Conservation (phyloP, 306 rosid genomes). For the Corylus avellana region DNA sequence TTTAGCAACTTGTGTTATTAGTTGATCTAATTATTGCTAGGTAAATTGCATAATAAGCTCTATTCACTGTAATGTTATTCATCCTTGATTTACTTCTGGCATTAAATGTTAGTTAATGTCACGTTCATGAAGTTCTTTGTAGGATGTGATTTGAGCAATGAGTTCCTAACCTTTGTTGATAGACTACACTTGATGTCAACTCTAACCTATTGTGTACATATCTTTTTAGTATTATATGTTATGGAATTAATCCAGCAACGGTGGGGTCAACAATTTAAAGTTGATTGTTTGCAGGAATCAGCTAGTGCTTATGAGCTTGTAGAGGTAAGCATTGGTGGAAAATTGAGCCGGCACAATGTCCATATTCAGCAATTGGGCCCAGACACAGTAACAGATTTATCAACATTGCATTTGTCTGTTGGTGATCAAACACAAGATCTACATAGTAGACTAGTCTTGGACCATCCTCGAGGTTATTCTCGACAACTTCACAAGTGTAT, state of each 20-base stretch:
- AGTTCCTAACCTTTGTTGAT: neutral
- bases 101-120: neutral
- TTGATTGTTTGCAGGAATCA: slow-evolving; percentile 58
- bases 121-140: neutral
- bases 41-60: neutral
- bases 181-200: neutral
- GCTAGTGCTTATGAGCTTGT: slow-evolving; percentile 72
- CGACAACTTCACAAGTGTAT: slow-evolving; percentile 94
- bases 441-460: slow-evolving; percentile 74
- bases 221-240: neutral
- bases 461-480: slow-evolving; percentile 91
- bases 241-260: slow-evolving; percentile 15
- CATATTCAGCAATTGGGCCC: slow-evolving; percentile 87
- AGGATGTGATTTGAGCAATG: neutral
- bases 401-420: slow-evolving; percentile 75
- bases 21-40: neutral
- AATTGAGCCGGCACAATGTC: slow-evolving; percentile 84
- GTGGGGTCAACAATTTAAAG: slow-evolving; percentile 16
- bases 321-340: slow-evolving; percentile 88
- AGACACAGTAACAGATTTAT: slow-evolving; percentile 70
- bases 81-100: neutral
- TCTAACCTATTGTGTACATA: neutral
- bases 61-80: neutral
- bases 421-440: slow-evolving; percentile 90
- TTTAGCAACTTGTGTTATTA: neutral